Evolutionary conservation across 345 rosid species (phyloP).

Genomic region (Salix exigua): DNA sequence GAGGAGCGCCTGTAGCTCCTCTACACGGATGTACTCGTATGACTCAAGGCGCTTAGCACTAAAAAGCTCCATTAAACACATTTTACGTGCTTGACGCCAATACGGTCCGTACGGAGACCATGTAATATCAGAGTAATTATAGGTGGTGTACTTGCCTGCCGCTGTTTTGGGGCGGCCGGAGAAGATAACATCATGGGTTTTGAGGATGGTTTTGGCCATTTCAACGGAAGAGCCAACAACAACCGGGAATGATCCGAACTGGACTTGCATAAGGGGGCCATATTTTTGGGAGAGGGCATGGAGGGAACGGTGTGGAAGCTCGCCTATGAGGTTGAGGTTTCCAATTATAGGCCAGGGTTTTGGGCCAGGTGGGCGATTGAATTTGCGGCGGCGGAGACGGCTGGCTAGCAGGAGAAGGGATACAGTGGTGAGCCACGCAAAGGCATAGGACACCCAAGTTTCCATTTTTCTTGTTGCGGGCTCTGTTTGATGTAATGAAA

Average conservation of each 20-base stretch:
- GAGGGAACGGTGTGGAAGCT: constrained; percentile 62
- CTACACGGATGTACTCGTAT: constrained; percentile 49
- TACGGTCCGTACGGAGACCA: constrained; percentile 68
- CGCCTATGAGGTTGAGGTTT: constrained; percentile 57
- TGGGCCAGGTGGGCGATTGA: constrained; percentile 57
- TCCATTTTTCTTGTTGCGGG: constrained; percentile 4
- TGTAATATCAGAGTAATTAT: constrained; percentile 54
- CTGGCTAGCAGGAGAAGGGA: constrained; percentile 35
- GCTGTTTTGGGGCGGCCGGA: constrained; percentile 44
- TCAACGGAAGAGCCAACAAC: constrained; percentile 54
- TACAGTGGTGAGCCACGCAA: constrained; percentile 33
- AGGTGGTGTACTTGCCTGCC: constrained; percentile 65
- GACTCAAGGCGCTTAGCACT: constrained; percentile 59
- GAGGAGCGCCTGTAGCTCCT: constrained; percentile 40
- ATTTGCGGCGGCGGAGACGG: constrained; percentile 31
- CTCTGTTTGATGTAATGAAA: not conserved
- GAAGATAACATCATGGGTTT: constrained; percentile 48
- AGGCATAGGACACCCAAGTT: constrained; percentile 3
- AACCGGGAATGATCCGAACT: constrained; percentile 51
- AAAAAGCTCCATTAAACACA: constrained; percentile 58
- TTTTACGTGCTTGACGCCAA: constrained; percentile 63
- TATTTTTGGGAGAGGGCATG: constrained; percentile 51
- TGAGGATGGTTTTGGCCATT: constrained; percentile 48
- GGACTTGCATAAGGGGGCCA: constrained; percentile 55
- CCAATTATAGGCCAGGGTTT: constrained; percentile 67